These are phyloP conservation scores for Sordaria brevicollis DNA, from an alignment of 495 filamentous ascomycete genomes.

Conservation along the genomic window DNA sequence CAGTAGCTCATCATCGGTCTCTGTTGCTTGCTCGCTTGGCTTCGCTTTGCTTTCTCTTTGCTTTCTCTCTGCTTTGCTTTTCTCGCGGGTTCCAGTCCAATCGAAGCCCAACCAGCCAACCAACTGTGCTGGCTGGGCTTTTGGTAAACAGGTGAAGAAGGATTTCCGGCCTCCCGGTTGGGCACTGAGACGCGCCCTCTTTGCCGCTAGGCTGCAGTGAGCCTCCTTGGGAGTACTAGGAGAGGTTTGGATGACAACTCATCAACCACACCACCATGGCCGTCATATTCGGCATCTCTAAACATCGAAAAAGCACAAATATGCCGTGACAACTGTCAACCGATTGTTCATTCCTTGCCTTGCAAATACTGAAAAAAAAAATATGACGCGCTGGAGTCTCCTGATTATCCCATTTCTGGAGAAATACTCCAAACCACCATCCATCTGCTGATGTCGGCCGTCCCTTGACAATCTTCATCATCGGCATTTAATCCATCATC, in stretches of 20 bases:
- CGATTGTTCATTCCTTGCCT: neutral
- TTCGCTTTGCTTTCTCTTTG: no score
- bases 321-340: neutral
- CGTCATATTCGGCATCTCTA: neutral
- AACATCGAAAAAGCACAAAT: neutral
- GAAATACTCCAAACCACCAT: neutral
- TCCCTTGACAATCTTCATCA: neutral
- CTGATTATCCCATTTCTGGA: neutral
- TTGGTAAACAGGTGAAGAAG: neutral
- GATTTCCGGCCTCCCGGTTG: slow-evolving; percentile 25
- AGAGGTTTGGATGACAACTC: neutral
- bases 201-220: slow-evolving; percentile 33
- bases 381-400: neutral
- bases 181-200: slow-evolving; percentile 32
- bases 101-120: slow-evolving; percentile 23
- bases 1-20: neutral
- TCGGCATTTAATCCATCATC: neutral
- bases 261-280: neutral
- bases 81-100: slow-evolving; percentile 21
- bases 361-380: neutral
- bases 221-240: neutral
- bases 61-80: neutral
- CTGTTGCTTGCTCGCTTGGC: neutral
- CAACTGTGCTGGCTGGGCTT: neutral
- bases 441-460: neutral